Percentiles rank a stretch among this genome's conserved stretches.
phyloP scores from a whole-genome alignment of 441 rosid species.

The Eutrema salsugineum region DNA sequence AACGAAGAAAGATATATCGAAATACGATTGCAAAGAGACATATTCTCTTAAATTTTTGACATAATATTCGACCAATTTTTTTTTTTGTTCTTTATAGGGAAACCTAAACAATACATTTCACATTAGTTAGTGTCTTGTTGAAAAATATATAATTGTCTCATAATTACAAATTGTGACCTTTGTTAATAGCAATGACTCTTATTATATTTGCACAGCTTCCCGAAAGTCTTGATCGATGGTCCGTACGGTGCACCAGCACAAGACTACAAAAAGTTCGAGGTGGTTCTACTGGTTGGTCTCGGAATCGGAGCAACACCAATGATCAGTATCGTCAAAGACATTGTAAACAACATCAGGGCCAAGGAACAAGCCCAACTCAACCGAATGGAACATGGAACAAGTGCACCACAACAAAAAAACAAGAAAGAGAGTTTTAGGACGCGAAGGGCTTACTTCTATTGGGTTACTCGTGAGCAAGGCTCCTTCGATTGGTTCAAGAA shows the following conservation, averaged over 20 bases:
- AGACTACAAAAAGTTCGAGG: conserved; percentile 70
- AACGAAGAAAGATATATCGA: not conserved
- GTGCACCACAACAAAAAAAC: conserved; percentile 18
- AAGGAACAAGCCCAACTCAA: conserved; percentile 39
- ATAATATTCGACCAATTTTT: not conserved
- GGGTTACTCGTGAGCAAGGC: conserved; percentile 72
- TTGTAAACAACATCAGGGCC: conserved; percentile 58
- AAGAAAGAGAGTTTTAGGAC: conserved; percentile 59
- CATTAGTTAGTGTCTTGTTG: not conserved
- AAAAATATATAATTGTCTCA: not conserved
- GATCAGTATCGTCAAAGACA: conserved; percentile 76
- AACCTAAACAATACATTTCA: not conserved
- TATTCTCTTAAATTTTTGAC: not conserved
- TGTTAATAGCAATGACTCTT: not conserved
- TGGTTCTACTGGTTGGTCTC: conserved; percentile 59
- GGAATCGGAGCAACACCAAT: conserved; percentile 81
- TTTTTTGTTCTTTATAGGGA: not conserved
- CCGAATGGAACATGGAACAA: conserved; percentile 40
- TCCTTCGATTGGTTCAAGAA: conserved; percentile 77
- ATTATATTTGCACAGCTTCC: conserved; percentile 38
- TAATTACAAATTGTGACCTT: not conserved
- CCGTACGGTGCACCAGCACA: conserved; percentile 81
- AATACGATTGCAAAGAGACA: not conserved
- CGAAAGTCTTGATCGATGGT: conserved; percentile 62
- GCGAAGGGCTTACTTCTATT: conserved; percentile 61